phyloP scores from a whole-genome alignment of 139 green algal species.

The Chlamydomonas sp. region DNA sequence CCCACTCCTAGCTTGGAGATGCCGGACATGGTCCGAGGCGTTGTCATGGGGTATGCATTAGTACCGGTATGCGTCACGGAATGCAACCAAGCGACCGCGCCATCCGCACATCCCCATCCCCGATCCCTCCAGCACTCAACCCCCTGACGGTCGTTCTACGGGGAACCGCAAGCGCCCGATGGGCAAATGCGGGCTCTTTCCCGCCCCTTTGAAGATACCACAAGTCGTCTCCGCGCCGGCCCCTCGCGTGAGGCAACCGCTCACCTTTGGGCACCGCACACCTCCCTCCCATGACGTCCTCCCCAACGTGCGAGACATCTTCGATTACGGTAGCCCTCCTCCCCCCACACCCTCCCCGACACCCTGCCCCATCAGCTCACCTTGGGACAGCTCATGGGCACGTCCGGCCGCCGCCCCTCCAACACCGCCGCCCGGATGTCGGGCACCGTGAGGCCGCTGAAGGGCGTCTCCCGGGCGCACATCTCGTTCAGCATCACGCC shows the following conservation, averaged over 20 bases:
- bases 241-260: neutral
- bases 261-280: neutral
- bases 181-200: neutral
- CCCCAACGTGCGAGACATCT: neutral
- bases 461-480: slow-evolving; percentile 42
- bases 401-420: slow-evolving; percentile 51
- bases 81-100: neutral
- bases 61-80: neutral
- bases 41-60: neutral
- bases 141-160: too few species aligned
- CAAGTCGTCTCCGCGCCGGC: neutral
- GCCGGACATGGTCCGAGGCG: neutral
- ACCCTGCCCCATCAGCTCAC: neutral
- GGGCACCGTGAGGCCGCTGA: neutral
- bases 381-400: slow-evolving; percentile 57
- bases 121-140: too few species aligned
- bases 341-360: neutral
- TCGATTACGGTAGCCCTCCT: neutral
- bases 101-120: neutral
- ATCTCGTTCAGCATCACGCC: slow-evolving; percentile 83
- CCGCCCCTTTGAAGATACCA: neutral
- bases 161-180: neutral
- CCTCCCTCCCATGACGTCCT: neutral
- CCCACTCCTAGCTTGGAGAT: neutral
- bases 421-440: slow-evolving; percentile 49